phyloP scores from a whole-genome alignment of 1,284 basidiomycete species.

The Erythrobasidium hasegawianum region DNA sequence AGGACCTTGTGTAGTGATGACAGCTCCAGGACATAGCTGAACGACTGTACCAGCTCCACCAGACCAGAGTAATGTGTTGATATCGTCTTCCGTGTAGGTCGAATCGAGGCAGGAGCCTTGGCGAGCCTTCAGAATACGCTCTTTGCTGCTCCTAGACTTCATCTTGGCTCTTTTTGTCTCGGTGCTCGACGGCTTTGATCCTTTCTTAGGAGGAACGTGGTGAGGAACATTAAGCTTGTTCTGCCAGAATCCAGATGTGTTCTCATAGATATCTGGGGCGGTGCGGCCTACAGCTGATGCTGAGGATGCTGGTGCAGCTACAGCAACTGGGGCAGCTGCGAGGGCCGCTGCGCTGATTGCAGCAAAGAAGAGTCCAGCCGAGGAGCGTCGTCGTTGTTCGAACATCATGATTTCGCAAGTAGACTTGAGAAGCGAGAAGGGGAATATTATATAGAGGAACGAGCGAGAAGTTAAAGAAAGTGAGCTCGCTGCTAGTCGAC shows the following conservation, averaged over 20 bases:
- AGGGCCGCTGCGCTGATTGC: slow-evolving; percentile 16
- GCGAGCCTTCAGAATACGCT: slow-evolving; percentile 20
- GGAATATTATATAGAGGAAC: too few species aligned
- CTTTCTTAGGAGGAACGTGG: neutral
- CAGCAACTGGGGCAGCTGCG: slow-evolving; percentile 4
- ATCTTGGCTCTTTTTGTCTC: neutral
- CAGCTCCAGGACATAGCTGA: slow-evolving; percentile 52
- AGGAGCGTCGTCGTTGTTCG: slow-evolving; percentile 23
- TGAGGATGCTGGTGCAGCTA: slow-evolving; percentile 11
- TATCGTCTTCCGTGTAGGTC: slow-evolving; percentile 37
- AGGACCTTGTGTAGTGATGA: slow-evolving; percentile 49
- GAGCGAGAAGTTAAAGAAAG: neutral
- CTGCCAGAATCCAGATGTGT: neutral
- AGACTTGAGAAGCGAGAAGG: too few species aligned
- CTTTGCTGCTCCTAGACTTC: slow-evolving; percentile 10
- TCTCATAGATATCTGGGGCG: slow-evolving; percentile 2
- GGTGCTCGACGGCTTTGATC: neutral
- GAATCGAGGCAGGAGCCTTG: slow-evolving; percentile 38
- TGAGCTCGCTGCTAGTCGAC: too few species aligned
- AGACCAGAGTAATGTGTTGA: slow-evolving; percentile 40
- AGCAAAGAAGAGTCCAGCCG: slow-evolving; percentile 23
- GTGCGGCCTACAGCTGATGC: slow-evolving; percentile 3
- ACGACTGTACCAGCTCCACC: slow-evolving; percentile 51
- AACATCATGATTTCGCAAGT: slow-evolving; percentile 12
- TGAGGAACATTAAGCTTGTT: neutral